A percentile compares a stretch with the other conserved stretches of the same genome.
Conservation (phyloP, 1,284 basidiomycete genomes). For the Malassezia pachydermatis region DNA sequence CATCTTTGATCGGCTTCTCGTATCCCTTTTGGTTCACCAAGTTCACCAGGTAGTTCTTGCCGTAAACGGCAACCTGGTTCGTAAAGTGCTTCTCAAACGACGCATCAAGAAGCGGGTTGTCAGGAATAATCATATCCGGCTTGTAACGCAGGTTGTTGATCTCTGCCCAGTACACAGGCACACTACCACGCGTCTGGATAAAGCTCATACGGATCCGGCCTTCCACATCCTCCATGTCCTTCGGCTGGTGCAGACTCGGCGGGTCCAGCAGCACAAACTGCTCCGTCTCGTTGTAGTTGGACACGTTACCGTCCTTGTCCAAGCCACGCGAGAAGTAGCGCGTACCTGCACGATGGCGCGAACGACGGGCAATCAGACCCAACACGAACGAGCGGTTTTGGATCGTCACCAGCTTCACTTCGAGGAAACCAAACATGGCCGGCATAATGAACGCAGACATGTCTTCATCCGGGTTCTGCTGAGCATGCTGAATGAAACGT, state of each 20-base stretch:
- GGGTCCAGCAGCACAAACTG: conserved; percentile 54
- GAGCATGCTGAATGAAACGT: conserved; percentile 25
- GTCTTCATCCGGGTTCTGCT: conserved; percentile 53
- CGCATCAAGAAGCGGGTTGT: conserved; percentile 65
- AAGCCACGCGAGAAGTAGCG: conserved; percentile 94
- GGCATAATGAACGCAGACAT: conserved; percentile 74
- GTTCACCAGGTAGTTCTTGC: conserved; percentile 72
- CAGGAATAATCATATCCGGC: conserved; percentile 94
- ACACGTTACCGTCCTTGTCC: conserved; percentile 57
- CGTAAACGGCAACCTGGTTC: conserved; percentile 67
- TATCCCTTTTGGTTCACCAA: conserved; percentile 90
- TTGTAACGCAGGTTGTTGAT: conserved; percentile 92
- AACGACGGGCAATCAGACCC: conserved; percentile 81
- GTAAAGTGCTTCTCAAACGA: conserved; percentile 67
- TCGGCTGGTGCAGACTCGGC: conserved; percentile 15
- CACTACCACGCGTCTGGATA: conserved; percentile 84
- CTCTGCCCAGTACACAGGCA: conserved; percentile 94
- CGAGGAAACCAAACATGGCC: conserved; percentile 56
- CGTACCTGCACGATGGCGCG: conserved; percentile 85
- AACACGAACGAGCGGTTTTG: conserved; percentile 72
- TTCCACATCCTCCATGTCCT: conserved; percentile 50
- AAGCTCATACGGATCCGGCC: conserved; percentile 58
- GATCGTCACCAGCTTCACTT: conserved; percentile 66
- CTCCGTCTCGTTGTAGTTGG: conserved; percentile 52
- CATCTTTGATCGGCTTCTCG: conserved; percentile 91